Conservation (phyloP, 768 basidiomycete genomes). For the Tubosaeta sp. region DNA sequence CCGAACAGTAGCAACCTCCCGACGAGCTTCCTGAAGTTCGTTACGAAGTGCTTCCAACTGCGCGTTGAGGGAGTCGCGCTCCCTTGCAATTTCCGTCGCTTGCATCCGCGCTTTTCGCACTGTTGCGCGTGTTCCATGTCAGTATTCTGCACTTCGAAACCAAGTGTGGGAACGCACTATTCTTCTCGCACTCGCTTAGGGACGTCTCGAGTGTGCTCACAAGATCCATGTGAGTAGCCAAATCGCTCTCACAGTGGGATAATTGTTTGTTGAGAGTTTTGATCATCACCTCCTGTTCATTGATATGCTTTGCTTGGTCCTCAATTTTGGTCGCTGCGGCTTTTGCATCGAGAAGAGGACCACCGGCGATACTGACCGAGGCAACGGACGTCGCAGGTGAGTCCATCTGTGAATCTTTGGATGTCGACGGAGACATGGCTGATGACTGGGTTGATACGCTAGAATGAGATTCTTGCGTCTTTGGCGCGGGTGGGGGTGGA, state of each 20-base stretch:
- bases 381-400: constrained; percentile 62
- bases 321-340: constrained; percentile 51
- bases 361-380: constrained; percentile 36
- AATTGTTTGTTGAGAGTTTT: constrained; percentile 92
- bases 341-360: constrained; percentile 51
- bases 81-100: constrained; percentile 82
- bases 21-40: constrained; percentile 74
- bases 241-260: constrained; percentile 87
- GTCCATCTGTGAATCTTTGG: constrained; percentile 68
- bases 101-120: constrained; percentile 94
- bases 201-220: constrained; percentile 81
- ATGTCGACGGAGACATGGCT: constrained; percentile 50
- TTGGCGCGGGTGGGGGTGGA: constrained; percentile 79
- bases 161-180: constrained; percentile 52
- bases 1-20: constrained; percentile 73
- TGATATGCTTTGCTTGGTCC: constrained; percentile 69
- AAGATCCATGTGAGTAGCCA: constrained; percentile 89
- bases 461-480: constrained; percentile 43
- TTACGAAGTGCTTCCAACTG: constrained; percentile 65
- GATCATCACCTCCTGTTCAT: constrained; percentile 88
- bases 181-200: constrained; percentile 89
- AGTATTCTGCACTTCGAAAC: constrained; percentile 1
- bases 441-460: constrained; percentile 64
- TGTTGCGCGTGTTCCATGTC: constrained; percentile 28
- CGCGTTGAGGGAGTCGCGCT: constrained; percentile 68